phyloP scores from a whole-genome alignment of 148 eudicot species.

The Rhododendron molle region DNA sequence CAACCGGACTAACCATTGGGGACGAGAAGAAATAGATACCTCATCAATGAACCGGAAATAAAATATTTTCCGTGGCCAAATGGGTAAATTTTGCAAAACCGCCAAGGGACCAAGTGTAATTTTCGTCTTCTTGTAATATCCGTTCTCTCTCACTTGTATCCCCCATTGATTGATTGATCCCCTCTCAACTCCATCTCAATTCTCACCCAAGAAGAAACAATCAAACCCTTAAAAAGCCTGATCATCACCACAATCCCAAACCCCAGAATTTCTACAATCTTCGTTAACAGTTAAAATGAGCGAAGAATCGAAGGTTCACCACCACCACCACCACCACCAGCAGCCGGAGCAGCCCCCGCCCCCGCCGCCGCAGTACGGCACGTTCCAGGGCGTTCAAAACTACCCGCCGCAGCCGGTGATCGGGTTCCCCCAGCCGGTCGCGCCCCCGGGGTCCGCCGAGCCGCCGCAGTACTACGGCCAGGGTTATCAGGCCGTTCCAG shows the following conservation, averaged over 20 bases:
- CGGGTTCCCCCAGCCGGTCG: slow-evolving; percentile 85
- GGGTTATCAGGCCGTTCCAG: slow-evolving; percentile 79
- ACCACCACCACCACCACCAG: not conserved
- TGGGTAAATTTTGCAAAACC: not conserved
- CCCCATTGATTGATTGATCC: not conserved
- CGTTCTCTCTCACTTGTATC: not conserved
- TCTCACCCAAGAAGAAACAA: not conserved
- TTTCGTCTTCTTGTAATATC: not conserved
- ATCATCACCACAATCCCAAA: not conserved
- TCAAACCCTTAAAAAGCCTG: not conserved
- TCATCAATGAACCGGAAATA: not conserved
- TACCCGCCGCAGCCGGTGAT: slow-evolving; percentile 43
- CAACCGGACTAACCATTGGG: no score
- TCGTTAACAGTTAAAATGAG: not conserved
- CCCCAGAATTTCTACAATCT: not conserved
- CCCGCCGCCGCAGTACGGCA: slow-evolving; percentile 8
- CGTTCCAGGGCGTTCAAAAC: slow-evolving; percentile 19
- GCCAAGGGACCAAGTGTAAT: not conserved
- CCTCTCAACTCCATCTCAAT: not conserved
- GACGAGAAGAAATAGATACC: no score
- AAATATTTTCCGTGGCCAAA: not conserved
- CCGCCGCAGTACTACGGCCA: slow-evolving; percentile 46
- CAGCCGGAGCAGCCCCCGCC: not conserved
- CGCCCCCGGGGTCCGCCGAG: slow-evolving; percentile 66
- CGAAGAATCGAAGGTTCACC: not conserved